These are phyloP conservation scores for Eimeria maxima DNA, from an alignment of 169 alveolate species.

Conservation along the genomic window DNA sequence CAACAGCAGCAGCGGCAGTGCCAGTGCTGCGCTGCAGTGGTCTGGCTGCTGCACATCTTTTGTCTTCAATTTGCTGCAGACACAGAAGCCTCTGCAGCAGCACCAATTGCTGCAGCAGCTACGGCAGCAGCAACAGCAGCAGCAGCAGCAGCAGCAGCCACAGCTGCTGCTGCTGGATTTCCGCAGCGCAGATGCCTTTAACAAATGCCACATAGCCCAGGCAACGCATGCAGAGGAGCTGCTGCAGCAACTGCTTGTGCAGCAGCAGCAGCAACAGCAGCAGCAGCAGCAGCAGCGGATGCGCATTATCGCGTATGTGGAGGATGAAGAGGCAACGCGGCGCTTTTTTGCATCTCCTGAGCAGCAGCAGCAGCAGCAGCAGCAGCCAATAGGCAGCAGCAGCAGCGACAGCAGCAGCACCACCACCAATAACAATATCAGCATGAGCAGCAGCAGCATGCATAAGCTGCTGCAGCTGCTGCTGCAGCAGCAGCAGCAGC, in stretches of 20 bases:
- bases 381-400: neutral
- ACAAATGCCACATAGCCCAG: constrained; percentile 30
- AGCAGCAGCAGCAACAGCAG: neutral
- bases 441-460: constrained; percentile 6
- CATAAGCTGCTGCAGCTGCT: neutral
- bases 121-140: neutral
- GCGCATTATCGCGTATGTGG: neutral
- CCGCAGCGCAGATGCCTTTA: constrained; percentile 42
- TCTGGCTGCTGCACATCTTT: neutral
- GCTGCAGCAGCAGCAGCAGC: neutral
- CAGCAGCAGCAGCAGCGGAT: constrained; percentile 23
- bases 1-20: neutral
- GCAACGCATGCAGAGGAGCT: constrained; percentile 25
- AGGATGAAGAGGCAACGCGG: constrained; percentile 8
- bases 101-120: constrained; percentile 40
- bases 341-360: neutral
- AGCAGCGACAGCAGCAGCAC: neutral
- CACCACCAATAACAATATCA: neutral
- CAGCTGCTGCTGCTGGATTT: constrained; percentile 24
- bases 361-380: neutral
- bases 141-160: constrained; percentile 32
- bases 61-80: constrained; percentile 43
- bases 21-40: neutral
- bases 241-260: neutral
- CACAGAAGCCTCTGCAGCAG: constrained; percentile 53